Evolutionary conservation across 345 rosid species (phyloP).

Genomic region (Mercurialis annua): DNA sequence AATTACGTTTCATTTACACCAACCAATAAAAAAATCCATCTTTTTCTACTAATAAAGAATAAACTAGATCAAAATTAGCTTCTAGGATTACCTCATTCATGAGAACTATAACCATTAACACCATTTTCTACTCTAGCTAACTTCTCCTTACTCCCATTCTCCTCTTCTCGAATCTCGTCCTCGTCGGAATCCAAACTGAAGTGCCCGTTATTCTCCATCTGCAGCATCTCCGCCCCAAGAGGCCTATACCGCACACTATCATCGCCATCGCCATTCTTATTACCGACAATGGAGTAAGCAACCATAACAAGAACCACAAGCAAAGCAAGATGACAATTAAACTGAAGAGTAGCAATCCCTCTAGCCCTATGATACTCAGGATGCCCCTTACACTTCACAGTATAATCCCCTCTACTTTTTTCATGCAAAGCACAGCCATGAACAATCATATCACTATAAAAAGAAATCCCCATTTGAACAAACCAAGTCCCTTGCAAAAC

Average conservation of each 20-base stretch:
- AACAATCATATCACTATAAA: slow-evolving; percentile 57
- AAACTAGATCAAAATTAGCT: slow-evolving; percentile 6
- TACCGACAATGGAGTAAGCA: slow-evolving; percentile 47
- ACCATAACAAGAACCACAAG: slow-evolving; percentile 47
- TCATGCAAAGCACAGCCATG: slow-evolving; percentile 64
- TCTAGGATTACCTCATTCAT: slow-evolving; percentile 36
- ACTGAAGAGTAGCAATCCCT: slow-evolving; percentile 89
- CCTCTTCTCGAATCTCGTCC: slow-evolving; percentile 50
- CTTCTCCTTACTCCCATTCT: slow-evolving; percentile 15
- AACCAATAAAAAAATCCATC: not conserved
- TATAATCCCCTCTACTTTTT: slow-evolving; percentile 73
- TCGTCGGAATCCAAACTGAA: slow-evolving; percentile 85
- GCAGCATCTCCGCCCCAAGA: slow-evolving; percentile 58
- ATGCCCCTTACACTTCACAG: slow-evolving; percentile 73
- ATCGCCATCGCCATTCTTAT: slow-evolving; percentile 36
- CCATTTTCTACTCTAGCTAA: slow-evolving; percentile 31
- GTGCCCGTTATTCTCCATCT: slow-evolving; percentile 36
- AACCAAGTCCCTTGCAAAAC: slow-evolving; percentile 86
- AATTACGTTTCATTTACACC: slow-evolving; percentile 23
- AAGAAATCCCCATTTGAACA: slow-evolving; percentile 81
- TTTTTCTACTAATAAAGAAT: slow-evolving; percentile 5
- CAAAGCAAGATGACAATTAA: slow-evolving; percentile 82
- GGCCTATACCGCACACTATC: slow-evolving; percentile 52
- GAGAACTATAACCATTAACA: slow-evolving; percentile 53
- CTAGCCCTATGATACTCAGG: slow-evolving; percentile 73